Evolutionary conservation across 257 asterid species (phyloP).

Genomic region (Solanum chaucha): DNA sequence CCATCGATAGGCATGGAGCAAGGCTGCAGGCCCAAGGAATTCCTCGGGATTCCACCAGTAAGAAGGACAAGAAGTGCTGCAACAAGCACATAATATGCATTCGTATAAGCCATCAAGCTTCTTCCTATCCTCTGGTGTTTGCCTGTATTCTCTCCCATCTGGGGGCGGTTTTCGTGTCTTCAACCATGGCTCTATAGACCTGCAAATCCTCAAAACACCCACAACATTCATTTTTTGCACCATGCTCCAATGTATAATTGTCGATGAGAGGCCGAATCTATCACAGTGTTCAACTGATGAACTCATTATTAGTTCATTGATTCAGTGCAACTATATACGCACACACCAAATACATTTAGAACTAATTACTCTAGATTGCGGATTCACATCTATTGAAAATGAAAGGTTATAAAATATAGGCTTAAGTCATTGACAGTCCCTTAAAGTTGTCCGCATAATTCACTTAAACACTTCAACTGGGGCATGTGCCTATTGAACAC

Average conservation of each 20-base stretch:
- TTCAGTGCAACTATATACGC: too few species aligned
- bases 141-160: slow-evolving; percentile 47
- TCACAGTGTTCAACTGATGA: neutral
- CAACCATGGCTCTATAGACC: slow-evolving; percentile 75
- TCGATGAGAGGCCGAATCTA: neutral
- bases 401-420: neutral
- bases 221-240: neutral
- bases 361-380: neutral
- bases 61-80: slow-evolving; percentile 67
- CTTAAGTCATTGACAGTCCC: too few species aligned
- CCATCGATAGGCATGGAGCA: slow-evolving; percentile 69
- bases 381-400: neutral
- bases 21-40: slow-evolving; percentile 57
- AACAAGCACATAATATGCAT: slow-evolving; percentile 76
- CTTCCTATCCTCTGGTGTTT: slow-evolving; percentile 40
- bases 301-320: too few species aligned
- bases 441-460: too few species aligned
- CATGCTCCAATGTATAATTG: neutral
- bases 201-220: slow-evolving; percentile 1
- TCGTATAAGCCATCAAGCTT: slow-evolving; percentile 63
- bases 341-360: neutral
- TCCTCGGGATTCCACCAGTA: slow-evolving; percentile 90
- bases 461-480: too few species aligned
- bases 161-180: slow-evolving; percentile 46
- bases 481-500: too few species aligned